These are phyloP conservation scores for Piper betle DNA, from an alignment of 164 flowering plant species.

Conservation along the genomic window DNA sequence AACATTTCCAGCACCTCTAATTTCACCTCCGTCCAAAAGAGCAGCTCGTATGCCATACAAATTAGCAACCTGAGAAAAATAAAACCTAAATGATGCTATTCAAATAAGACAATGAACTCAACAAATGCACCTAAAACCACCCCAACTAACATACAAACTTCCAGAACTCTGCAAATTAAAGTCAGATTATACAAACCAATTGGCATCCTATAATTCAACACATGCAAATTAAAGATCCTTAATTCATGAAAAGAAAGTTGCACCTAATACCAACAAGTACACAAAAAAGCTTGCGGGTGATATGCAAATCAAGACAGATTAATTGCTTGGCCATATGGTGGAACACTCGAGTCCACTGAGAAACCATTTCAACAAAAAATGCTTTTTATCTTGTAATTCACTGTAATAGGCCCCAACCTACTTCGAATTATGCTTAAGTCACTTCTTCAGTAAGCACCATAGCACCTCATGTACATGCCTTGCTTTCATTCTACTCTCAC, in stretches of 20 bases:
- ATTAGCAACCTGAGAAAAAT: slow-evolving; percentile 66
- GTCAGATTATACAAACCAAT: no score
- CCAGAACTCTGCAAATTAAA: no score
- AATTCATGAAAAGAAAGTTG: no score
- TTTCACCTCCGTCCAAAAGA: slow-evolving; percentile 98
- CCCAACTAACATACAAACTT: neutral
- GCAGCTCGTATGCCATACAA: slow-evolving; percentile 92
- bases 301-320: neutral
- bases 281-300: no score
- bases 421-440: neutral
- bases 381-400: no score
- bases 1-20: slow-evolving; percentile 96
- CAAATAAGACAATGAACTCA: neutral
- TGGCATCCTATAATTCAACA: no score
- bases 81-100: slow-evolving; percentile 1
- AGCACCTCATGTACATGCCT: neutral
- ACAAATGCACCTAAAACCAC: neutral
- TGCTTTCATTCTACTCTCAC: neutral
- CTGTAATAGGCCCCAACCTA: neutral
- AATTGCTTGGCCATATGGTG: neutral
- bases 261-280: no score
- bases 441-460: neutral
- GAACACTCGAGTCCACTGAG: no score
- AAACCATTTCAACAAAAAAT: no score
- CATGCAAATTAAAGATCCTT: no score